These are phyloP conservation scores for Plasmopara halstedii DNA, from an alignment of 352 stramenopile species.

Conservation along the genomic window DNA sequence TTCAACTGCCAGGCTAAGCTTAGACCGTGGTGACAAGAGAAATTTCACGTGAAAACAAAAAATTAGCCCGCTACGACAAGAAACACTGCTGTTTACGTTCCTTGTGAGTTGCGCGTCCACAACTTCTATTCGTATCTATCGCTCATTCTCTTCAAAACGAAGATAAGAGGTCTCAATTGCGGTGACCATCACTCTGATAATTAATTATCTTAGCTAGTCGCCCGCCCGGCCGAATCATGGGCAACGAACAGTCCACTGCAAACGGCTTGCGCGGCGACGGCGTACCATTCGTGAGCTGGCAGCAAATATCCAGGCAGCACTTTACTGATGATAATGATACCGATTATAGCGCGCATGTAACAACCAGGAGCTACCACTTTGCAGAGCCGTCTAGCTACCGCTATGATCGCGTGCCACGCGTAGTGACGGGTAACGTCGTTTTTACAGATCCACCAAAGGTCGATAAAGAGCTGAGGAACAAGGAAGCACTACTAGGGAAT, in stretches of 20 bases:
- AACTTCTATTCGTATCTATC: not conserved
- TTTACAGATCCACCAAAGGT: conserved; percentile 62
- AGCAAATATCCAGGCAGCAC: conserved; percentile 17
- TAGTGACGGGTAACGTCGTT: conserved; percentile 41
- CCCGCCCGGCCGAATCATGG: conserved; percentile 19
- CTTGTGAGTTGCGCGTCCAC: not conserved
- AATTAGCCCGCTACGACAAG: not conserved
- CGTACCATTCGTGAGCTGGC: conserved; percentile 67
- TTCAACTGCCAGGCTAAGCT: not conserved
- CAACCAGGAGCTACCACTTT: conserved; percentile 50
- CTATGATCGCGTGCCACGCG: conserved; percentile 54
- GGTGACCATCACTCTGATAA: not conserved
- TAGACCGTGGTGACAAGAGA: not conserved
- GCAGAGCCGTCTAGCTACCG: conserved; percentile 77
- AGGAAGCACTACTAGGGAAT: conserved; percentile 40
- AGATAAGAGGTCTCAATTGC: not conserved
- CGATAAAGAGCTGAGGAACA: conserved; percentile 63
- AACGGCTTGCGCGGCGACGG: conserved; percentile 33
- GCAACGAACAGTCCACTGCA: conserved; percentile 48
- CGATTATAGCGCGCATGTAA: conserved; percentile 8
- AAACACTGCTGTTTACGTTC: not conserved
- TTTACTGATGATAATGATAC: conserved; percentile 15
- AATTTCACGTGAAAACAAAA: not conserved
- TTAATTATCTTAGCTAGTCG: not conserved
- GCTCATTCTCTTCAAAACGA: not conserved